Evolutionary conservation across 352 stramenopile genomes (phyloP).

Genomic region (Phytophthora crassamura): DNA sequence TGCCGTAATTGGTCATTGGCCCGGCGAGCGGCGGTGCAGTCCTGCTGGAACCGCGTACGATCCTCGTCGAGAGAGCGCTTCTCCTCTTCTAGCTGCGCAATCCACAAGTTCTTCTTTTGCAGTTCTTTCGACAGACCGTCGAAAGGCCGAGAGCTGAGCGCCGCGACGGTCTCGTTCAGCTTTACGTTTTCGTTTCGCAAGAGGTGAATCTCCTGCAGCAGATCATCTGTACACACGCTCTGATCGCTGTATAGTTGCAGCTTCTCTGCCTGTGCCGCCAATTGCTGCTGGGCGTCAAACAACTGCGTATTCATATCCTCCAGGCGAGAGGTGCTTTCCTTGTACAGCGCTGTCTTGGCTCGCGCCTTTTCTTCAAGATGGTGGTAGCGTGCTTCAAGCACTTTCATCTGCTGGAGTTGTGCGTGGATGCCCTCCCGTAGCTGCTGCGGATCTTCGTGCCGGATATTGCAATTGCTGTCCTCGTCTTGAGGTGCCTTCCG

Average conservation of each 20-base stretch:
- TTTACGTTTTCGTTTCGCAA: slow-evolving; percentile 62
- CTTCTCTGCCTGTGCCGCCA: slow-evolving; percentile 44
- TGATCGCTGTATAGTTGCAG: slow-evolving; percentile 49
- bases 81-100: slow-evolving; percentile 54
- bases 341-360: slow-evolving; percentile 47
- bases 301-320: slow-evolving; percentile 52
- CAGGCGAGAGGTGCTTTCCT: slow-evolving; percentile 40
- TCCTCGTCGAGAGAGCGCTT: slow-evolving; percentile 30
- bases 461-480: not conserved
- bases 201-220: slow-evolving; percentile 57
- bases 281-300: slow-evolving; percentile 50
- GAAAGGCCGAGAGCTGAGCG: slow-evolving; percentile 63
- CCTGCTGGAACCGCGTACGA: slow-evolving; percentile 18
- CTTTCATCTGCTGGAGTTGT: slow-evolving; percentile 50
- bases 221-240: slow-evolving; percentile 32
- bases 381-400: slow-evolving; percentile 63
- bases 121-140: slow-evolving; percentile 46
- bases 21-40: slow-evolving; percentile 14
- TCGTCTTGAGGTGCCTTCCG: not conserved
- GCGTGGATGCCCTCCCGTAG: slow-evolving; percentile 41
- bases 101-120: slow-evolving; percentile 55
- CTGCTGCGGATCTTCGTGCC: slow-evolving; percentile 29
- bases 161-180: slow-evolving; percentile 54
- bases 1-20: slow-evolving; percentile 20
- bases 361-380: slow-evolving; percentile 50